Evolutionary conservation across 331 rosid genomes (phyloP), one percentile per base, ranked within the genome.

Genomic region (Arachis monticola): DNA sequence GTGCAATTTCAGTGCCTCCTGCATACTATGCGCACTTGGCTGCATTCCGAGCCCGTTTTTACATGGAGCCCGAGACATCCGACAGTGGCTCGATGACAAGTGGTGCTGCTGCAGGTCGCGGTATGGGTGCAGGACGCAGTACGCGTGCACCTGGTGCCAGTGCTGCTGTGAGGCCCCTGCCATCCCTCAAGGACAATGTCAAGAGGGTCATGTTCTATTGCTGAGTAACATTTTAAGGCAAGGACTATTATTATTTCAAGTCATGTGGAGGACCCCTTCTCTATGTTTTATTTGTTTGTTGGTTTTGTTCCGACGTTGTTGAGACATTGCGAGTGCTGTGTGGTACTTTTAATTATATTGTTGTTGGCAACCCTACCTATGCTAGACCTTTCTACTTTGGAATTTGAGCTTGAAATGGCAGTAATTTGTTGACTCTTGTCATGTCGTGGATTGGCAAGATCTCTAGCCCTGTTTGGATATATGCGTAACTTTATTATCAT

Each of bases 191-290:
- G 64, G 99, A 90, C 41, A 95, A 90, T 74, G 97, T 95, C 0
- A 95, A 95, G 85, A 87, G 85, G 72, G 99, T 95, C 2, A 92
- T 95, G 99, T 95, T 95, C 45, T 95, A 95, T 10, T 95, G 99
- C 67, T 92, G 71, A 38, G 5, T 3, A 72, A 17, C 3, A 55
- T 55, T 55, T 55, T 55, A 1, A 27, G 14, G 57, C 57, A 12
- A 5, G n/a, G 4, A 38, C 57, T 51, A 13, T 48, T 48, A n/a
- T 9, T 11, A 9, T 40, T 63, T 41, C 12, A 7, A n/a, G 56
- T 66, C 52, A 64, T 17, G 0, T 55, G 38, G 22, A 14, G 35
- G 17, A 2, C 46, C n/a, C n/a, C 47, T 46, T 3, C 10, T 13
- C 17, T 2, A 55, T 55, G 60, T 55, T 55, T 47, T 72, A 2